Evolutionary conservation across 129 eudicot species (phyloP).

Genomic region (Lactuca sativa): DNA sequence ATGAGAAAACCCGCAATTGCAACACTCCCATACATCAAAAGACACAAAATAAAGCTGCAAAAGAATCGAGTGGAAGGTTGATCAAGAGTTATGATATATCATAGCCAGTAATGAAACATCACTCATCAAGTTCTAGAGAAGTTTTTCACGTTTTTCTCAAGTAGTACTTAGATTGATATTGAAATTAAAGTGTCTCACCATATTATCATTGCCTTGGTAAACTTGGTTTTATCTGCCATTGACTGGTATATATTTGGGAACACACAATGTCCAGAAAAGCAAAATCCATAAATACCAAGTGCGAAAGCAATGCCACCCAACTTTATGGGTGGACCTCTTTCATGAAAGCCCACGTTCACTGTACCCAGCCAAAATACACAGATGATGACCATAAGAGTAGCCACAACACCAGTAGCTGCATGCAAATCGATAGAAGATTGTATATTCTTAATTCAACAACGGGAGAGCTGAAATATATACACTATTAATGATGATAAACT

Average conservation of each 20-base stretch:
- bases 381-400: slow-evolving; percentile 58
- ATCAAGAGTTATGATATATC: not conserved
- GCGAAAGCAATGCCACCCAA: slow-evolving; percentile 75
- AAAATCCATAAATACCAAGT: slow-evolving; percentile 76
- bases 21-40: slow-evolving; percentile 56
- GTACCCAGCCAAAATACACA: slow-evolving; percentile 67
- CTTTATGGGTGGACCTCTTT: slow-evolving; percentile 42
- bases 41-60: slow-evolving; percentile 66
- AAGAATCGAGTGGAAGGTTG: slow-evolving; percentile 8
- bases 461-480: not conserved
- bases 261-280: slow-evolving; percentile 85
- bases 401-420: slow-evolving; percentile 86
- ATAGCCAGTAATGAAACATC: not conserved
- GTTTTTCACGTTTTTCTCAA: not conserved
- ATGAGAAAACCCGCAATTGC: slow-evolving; percentile 85
- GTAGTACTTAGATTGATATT: slow-evolving; percentile 7
- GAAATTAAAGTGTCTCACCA: slow-evolving; percentile 41
- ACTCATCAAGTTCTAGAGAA: not conserved
- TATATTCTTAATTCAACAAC: not conserved
- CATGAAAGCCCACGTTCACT: slow-evolving; percentile 61
- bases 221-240: slow-evolving; percentile 81
- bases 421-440: slow-evolving; percentile 33
- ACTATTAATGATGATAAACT: not conserved
- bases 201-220: slow-evolving; percentile 57
- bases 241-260: slow-evolving; percentile 93